phyloP scores from a whole-genome alignment of 306 rosid genomes.

The Psophocarpus tetragonolobus region DNA sequence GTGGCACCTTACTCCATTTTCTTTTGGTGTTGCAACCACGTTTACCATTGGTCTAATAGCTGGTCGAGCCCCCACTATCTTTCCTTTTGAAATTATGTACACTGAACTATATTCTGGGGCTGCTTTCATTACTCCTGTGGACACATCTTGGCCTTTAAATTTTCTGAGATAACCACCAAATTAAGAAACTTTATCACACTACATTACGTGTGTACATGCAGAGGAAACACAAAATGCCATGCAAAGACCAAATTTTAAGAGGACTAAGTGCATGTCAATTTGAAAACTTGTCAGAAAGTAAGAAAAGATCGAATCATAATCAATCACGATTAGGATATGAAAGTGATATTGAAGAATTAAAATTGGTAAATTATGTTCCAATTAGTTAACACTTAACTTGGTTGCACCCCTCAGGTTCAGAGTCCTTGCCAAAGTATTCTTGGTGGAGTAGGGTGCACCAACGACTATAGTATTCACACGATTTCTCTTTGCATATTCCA shows the following conservation, averaged over 20 bases:
- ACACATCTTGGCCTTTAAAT: slow-evolving; percentile 55
- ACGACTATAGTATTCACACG: slow-evolving; percentile 54
- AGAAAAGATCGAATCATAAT: too few relatives aligned
- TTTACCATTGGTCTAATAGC: slow-evolving; percentile 59
- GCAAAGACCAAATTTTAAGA: not conserved
- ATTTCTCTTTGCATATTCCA: slow-evolving; percentile 54
- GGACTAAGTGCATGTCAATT: too few relatives aligned
- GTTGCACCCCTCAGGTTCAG: slow-evolving; percentile 22
- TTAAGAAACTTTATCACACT: slow-evolving; percentile 16
- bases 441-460: slow-evolving; percentile 58
- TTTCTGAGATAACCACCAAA: slow-evolving; percentile 50
- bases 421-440: slow-evolving; percentile 62
- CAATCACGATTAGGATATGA: too few relatives aligned
- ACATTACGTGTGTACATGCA: not conserved
- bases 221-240: not conserved
- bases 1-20: slow-evolving; percentile 48
- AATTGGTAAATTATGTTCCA: not conserved
- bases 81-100: slow-evolving; percentile 76
- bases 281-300: too few relatives aligned
- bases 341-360: not conserved
- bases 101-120: slow-evolving; percentile 78
- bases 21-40: slow-evolving; percentile 53
- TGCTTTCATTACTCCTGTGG: slow-evolving; percentile 51
- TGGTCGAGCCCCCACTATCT: slow-evolving; percentile 55
- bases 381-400: slow-evolving; percentile 36